Conservation (phyloP, 306 rosid species). For the Vigna hirtella region DNA sequence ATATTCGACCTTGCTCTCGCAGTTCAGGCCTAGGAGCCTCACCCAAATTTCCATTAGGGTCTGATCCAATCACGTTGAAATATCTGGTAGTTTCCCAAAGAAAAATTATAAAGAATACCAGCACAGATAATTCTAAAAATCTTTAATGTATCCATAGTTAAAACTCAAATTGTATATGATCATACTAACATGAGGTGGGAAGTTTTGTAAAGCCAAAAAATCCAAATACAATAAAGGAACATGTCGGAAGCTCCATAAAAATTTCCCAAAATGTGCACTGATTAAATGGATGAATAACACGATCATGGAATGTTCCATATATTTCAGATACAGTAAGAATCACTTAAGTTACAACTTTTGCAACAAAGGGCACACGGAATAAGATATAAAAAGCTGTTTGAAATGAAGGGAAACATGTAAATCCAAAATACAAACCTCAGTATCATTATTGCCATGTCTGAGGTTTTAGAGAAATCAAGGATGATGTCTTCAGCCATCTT, state of each 20-base stretch:
- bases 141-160: conserved; percentile 14
- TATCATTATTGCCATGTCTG: conserved; percentile 95
- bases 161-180: not conserved
- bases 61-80: conserved; percentile 99
- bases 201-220: not conserved
- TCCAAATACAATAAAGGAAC: conserved; percentile 10
- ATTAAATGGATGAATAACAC: not conserved
- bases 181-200: not conserved
- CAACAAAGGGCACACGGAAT: conserved; percentile 18
- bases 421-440: conserved; percentile 66
- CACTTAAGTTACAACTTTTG: not conserved
- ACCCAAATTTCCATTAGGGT: conserved; percentile 94
- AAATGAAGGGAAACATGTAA: not conserved
- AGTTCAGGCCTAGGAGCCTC: conserved; percentile 98
- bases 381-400: conserved; percentile 9
- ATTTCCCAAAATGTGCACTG: not conserved
- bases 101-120: conserved; percentile 9
- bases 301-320: not conserved
- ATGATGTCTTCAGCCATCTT: conserved; percentile 98
- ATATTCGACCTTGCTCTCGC: conserved; percentile 97
- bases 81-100: conserved; percentile 56
- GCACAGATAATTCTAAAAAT: not conserved
- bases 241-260: conserved; percentile 12
- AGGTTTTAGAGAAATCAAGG: conserved; percentile 85
- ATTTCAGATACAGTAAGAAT: conserved; percentile 9